Evolutionary conservation across 192 early-diverging fungal genomes (phyloP).

Genomic region (Dimargaris cristalligena): DNA sequence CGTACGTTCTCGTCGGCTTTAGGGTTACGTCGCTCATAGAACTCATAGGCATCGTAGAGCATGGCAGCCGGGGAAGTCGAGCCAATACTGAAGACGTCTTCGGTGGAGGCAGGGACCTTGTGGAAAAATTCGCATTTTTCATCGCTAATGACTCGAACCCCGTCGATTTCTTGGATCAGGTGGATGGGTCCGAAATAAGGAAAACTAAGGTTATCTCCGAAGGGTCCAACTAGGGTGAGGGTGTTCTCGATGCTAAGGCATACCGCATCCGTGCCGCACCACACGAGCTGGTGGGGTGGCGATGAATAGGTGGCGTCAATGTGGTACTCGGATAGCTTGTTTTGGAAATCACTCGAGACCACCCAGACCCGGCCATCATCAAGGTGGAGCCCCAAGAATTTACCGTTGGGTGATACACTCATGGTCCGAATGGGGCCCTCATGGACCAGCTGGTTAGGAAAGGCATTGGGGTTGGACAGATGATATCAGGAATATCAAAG

Average conservation of each 20-base stretch:
- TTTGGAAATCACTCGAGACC: constrained; percentile 88
- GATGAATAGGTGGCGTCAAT: neutral
- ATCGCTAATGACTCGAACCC: constrained; percentile 72
- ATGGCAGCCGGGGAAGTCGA: constrained; percentile 87
- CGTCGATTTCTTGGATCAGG: constrained; percentile 81
- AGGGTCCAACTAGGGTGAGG: constrained; percentile 81
- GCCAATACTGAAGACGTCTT: constrained; percentile 84
- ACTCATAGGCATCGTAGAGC: constrained; percentile 67
- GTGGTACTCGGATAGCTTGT: constrained; percentile 68
- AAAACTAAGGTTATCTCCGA: constrained; percentile 52
- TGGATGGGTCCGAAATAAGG: constrained; percentile 61
- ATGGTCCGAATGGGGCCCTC: constrained; percentile 82
- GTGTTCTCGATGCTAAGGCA: constrained; percentile 69
- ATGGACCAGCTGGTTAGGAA: constrained; percentile 53
- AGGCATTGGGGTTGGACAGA: too few species aligned
- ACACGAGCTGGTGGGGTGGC: constrained; percentile 15
- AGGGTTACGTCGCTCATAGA: constrained; percentile 45
- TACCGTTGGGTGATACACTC: constrained; percentile 86
- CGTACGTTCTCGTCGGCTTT: constrained; percentile 93
- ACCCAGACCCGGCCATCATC: constrained; percentile 67
- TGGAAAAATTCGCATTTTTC: constrained; percentile 73
- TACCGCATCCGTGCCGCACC: constrained; percentile 95
- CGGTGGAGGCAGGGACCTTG: constrained; percentile 68
- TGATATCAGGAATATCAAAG: too few species aligned
- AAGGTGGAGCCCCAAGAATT: constrained; percentile 76